Evolutionary conservation across 306 rosid species (phyloP).

Genomic region (Prunus campanulata): DNA sequence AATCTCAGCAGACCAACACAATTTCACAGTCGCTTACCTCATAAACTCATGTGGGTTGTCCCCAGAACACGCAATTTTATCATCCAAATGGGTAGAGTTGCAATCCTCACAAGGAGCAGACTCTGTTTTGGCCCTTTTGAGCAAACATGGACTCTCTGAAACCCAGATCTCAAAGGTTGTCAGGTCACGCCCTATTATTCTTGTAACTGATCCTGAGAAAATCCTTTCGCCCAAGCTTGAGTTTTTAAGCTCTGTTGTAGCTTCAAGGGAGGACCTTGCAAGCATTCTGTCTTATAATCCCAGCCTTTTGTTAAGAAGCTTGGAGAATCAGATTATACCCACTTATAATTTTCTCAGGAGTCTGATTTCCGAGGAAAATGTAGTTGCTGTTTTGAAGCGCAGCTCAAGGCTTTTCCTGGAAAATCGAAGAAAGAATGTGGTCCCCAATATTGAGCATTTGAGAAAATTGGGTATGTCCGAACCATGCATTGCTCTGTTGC

Average conservation of each 20-base stretch:
- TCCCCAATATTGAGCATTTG: constrained; percentile 29
- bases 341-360: constrained; percentile 25
- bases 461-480: constrained; percentile 30
- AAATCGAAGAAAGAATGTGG: neutral
- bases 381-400: neutral
- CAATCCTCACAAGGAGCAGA: constrained; percentile 7
- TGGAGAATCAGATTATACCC: constrained; percentile 29
- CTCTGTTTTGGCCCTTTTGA: constrained; percentile 24
- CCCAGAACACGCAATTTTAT: constrained; percentile 11
- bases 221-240: constrained; percentile 42
- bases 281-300: constrained; percentile 1
- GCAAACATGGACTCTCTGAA: constrained; percentile 26
- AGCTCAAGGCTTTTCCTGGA: neutral
- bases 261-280: constrained; percentile 26
- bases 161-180: constrained; percentile 27
- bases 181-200: neutral
- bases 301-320: constrained; percentile 1
- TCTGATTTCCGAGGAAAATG: constrained; percentile 23
- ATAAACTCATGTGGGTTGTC: constrained; percentile 32
- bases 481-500: constrained; percentile 10
- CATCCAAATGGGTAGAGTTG: constrained; percentile 11
- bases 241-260: constrained; percentile 35
- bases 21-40: constrained; percentile 30
- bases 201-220: constrained; percentile 25
- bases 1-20: neutral